phyloP scores from a whole-genome alignment of 331 rosid genomes.

The Prunus yedoensis region DNA sequence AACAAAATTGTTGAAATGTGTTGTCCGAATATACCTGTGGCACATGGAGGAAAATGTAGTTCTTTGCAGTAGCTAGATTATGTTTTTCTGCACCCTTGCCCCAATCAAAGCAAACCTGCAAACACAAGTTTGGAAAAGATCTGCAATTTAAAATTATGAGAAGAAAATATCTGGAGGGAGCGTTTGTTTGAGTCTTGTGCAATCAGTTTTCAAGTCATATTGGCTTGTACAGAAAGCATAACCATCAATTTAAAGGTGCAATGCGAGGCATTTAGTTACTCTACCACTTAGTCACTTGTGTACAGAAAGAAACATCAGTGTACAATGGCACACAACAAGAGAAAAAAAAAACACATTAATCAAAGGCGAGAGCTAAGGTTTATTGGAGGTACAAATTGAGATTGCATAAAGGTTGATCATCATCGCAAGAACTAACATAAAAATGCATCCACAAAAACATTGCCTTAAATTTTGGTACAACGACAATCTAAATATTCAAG shows the following conservation, averaged over 20 bases:
- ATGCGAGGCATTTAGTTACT: no score
- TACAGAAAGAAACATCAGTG: background rate
- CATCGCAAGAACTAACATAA: background rate
- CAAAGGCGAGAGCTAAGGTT: conserved; percentile 2
- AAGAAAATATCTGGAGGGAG: background rate
- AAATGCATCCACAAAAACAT: background rate
- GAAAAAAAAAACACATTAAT: background rate
- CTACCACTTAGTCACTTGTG: background rate
- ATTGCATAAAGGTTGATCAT: background rate
- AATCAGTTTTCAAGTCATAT: background rate
- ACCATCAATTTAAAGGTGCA: no score
- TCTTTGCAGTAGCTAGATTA: conserved; percentile 58
- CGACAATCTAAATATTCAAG: no score
- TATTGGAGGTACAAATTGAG: background rate
- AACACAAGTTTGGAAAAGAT: background rate
- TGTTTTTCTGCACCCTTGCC: conserved; percentile 79
- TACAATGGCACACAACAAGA: background rate
- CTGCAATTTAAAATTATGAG: background rate
- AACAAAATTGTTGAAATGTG: background rate
- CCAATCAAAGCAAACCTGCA: conserved; percentile 77
- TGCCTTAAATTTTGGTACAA: background rate
- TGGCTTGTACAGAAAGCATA: background rate
- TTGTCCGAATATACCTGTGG: background rate
- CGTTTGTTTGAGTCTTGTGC: background rate
- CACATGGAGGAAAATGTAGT: conserved; percentile 27